A percentile compares a stretch with the other conserved stretches of the same genome.
Conservation (phyloP, 1,284 basidiomycete species). For the Sporisorium sorghi region DNA sequence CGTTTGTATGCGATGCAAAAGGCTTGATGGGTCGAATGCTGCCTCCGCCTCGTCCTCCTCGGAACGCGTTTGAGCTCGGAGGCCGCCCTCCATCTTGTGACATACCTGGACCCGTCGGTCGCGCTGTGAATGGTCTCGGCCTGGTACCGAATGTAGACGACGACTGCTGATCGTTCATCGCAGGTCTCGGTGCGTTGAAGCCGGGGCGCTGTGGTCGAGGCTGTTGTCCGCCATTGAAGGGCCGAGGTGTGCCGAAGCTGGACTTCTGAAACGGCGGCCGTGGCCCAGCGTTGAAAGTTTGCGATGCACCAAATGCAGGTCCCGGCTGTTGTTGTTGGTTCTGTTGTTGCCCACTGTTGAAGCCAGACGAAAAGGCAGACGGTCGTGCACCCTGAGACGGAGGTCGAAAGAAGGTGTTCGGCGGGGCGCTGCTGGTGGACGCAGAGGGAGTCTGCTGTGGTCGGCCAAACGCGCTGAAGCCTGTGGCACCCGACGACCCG, state of each 20-base stretch:
- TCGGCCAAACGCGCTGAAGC: slow-evolving; percentile 20
- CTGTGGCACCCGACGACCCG: not conserved
- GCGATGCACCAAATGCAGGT: slow-evolving; percentile 15
- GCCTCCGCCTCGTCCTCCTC: slow-evolving; percentile 35
- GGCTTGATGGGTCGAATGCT: slow-evolving; percentile 31
- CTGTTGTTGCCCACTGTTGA: slow-evolving; percentile 19
- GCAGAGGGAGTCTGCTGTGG: slow-evolving; percentile 26
- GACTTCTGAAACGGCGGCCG: slow-evolving; percentile 22
- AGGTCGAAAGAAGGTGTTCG: slow-evolving; percentile 37
- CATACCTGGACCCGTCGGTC: slow-evolving; percentile 18
- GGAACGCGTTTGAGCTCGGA: slow-evolving; percentile 7
- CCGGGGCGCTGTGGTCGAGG: slow-evolving; percentile 6
- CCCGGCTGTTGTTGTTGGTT: slow-evolving; percentile 7
- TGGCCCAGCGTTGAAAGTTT: slow-evolving; percentile 11
- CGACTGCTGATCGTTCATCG: slow-evolving; percentile 16
- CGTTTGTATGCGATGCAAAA: slow-evolving; percentile 14
- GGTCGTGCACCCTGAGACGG: slow-evolving; percentile 8
- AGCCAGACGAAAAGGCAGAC: slow-evolving; percentile 15
- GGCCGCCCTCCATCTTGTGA: slow-evolving; percentile 33
- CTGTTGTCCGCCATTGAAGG: slow-evolving; percentile 14
- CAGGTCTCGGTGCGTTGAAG: slow-evolving; percentile 16
- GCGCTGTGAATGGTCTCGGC: slow-evolving; percentile 34
- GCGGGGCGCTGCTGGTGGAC: slow-evolving; percentile 31
- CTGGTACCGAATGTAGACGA: slow-evolving; percentile 28
- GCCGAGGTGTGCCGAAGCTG: slow-evolving; percentile 15